Base-by-base conservation (phyloP, 2,329 filamentous ascomycete genomes). In the Hypoxylon sp. region DNA sequence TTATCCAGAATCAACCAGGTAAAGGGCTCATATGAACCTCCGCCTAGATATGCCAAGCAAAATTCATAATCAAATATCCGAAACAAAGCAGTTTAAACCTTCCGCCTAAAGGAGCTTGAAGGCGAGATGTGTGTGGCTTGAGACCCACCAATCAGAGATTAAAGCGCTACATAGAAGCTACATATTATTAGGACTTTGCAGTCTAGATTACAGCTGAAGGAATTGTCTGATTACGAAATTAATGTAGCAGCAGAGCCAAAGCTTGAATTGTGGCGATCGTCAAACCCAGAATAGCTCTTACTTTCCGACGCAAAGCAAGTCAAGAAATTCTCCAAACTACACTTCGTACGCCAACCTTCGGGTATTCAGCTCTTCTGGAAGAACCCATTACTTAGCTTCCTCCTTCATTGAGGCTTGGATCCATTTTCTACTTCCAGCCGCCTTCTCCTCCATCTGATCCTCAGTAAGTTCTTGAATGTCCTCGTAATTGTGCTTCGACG, bases 351-450 rank as follows among this genome's bases (percentile, higher is more conserved):
- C 7, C 30, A 58, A 7, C 49, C 45, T 28, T 11, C 19, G 2
- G 5, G 6, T n/a, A 11, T 41, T 41, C 14, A 17, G 2, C 36
- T 41, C 36, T 0, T n/a, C 36, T 2, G 36, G 36, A 14, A 14
- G 25, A 50, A 17, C 11, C 2, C 59, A 74, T 85, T 55, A 86
- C 77, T 87, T 84, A 1, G 86, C 83, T 79, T 93, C 90, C 0
- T 84, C 83, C 80, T 90, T 87, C 91, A 93, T 93, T 1, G 89
- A 86, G 48, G 83, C 76, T 79, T 92, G 86, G 19, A 95, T 84
- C 92, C 92, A 94, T 14, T 79, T 79, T 62, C 83, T 83, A n/a
- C 81, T 74, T 60, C 82, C 77, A 30, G 80, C 84, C 7, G 87
- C 90, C 72, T 83, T 76, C 71, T 85, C 81, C 51, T 92, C 89